Conservation (phyloP, 495 filamentous ascomycete species). For the Tuber magnatum region DNA sequence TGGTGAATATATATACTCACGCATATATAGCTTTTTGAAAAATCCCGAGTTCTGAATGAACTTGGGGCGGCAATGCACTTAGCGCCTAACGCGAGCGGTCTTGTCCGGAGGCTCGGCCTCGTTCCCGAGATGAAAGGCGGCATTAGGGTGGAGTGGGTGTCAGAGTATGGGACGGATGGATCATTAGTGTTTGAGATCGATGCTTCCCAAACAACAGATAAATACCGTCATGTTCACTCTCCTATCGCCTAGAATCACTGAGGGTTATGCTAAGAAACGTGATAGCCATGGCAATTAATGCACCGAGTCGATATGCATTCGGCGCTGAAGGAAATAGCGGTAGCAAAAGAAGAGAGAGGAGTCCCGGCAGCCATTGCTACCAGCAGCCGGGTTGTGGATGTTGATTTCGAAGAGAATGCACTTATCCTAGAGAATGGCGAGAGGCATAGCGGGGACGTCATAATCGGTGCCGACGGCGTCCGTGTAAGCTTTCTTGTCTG, state of each 20-base stretch:
- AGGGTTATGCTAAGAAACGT: constrained; percentile 37
- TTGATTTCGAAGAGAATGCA: constrained; percentile 45
- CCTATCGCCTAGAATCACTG: background rate
- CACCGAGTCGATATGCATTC: constrained; percentile 51
- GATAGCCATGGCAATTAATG: constrained; percentile 50
- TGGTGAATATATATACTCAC: constrained; percentile 3
- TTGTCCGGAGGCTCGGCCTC: constrained; percentile 47
- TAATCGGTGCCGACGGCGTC: constrained; percentile 47
- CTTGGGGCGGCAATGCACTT: constrained; percentile 54
- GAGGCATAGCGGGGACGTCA: constrained; percentile 41
- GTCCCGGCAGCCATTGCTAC: constrained; percentile 46
- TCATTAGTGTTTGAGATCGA: constrained; percentile 22
- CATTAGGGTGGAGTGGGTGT: constrained; percentile 11
- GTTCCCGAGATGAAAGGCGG: constrained; percentile 15
- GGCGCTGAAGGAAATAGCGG: constrained; percentile 45
- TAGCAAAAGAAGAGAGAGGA: constrained; percentile 43
- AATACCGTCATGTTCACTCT: constrained; percentile 16
- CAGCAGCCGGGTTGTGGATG: constrained; percentile 44
- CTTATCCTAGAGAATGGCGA: constrained; percentile 46
- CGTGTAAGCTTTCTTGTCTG: constrained; percentile 29
- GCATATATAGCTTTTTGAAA: constrained; percentile 49
- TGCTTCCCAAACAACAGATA: constrained; percentile 12
- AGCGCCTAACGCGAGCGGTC: constrained; percentile 50
- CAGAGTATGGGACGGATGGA: constrained; percentile 11
- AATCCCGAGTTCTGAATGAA: constrained; percentile 49